Conservation (phyloP, 352 stramenopile genomes). For the Elongisporangium undulatum region DNA sequence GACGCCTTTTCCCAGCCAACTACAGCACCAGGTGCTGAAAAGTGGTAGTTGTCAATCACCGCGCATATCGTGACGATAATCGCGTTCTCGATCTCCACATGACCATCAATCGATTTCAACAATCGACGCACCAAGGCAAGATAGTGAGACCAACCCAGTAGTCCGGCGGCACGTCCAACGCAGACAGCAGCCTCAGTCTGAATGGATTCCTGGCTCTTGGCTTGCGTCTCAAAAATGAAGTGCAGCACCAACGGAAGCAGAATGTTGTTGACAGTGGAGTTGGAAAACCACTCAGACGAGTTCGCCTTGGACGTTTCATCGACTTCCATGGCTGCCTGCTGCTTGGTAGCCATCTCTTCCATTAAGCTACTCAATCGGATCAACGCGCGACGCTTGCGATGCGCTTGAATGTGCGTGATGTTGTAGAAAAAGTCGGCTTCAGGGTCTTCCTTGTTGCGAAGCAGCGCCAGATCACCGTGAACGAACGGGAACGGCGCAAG, state of each 20-base stretch:
- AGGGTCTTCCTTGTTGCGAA: conserved; percentile 80
- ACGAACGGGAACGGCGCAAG: conserved; percentile 50
- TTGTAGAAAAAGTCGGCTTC: conserved; percentile 99
- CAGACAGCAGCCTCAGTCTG: conserved; percentile 92
- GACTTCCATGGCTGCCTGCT: conserved; percentile 16
- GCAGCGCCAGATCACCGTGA: conserved; percentile 57
- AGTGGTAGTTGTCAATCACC: conserved; percentile 97
- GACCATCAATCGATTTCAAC: conserved; percentile 89
- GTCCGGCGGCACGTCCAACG: conserved; percentile 85
- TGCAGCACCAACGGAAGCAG: conserved; percentile 95
- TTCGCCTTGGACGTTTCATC: conserved; percentile 2
- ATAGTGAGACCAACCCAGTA: conserved; percentile 97
- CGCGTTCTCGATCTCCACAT: conserved; percentile 90
- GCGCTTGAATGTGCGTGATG: conserved; percentile 97
- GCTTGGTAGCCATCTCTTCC: conserved; percentile 52
- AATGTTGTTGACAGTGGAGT: conserved; percentile 91
- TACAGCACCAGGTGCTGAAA: conserved; percentile 57
- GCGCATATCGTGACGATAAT: conserved; percentile 91
- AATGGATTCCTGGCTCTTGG: conserved; percentile 91
- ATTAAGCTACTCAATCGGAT: conserved; percentile 88
- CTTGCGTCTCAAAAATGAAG: conserved; percentile 94
- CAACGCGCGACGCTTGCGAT: conserved; percentile 92
- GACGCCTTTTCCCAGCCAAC: conserved; percentile 22
- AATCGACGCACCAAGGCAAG: conserved; percentile 88
- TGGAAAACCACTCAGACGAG: conserved; percentile 48